A percentile compares a stretch with the other conserved stretches of the same genome.
Evolutionary conservation across 129 eudicot genomes (phyloP).

Genomic region (Lactuca saligna): DNA sequence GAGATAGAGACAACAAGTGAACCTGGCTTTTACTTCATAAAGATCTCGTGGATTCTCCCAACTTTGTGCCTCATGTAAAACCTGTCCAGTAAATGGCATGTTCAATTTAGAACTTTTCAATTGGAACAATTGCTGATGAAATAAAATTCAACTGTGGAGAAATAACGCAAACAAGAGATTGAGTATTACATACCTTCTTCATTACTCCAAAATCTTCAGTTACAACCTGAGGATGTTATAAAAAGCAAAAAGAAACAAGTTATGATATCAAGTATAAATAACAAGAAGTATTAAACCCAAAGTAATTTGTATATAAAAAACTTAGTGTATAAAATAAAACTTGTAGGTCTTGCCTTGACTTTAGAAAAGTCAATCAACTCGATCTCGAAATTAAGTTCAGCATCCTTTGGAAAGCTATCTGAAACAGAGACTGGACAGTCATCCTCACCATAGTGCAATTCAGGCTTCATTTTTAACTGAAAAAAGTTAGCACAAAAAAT

Average conservation of each 20-base stretch:
- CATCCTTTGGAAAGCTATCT: slow-evolving; percentile 86
- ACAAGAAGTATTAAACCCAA: slow-evolving; percentile 7
- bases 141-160: neutral
- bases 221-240: slow-evolving; percentile 52
- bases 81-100: slow-evolving; percentile 42
- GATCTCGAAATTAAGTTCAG: slow-evolving; percentile 93
- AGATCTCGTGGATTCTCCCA: slow-evolving; percentile 98
- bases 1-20: slow-evolving; percentile 15
- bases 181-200: slow-evolving; percentile 62
- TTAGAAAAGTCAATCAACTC: slow-evolving; percentile 91
- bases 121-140: neutral
- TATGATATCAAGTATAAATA: slow-evolving; percentile 6
- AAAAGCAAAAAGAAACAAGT: neutral
- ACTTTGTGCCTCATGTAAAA: slow-evolving; percentile 76
- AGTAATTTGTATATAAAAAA: slow-evolving; percentile 14
- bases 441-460: slow-evolving; percentile 90
- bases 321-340: neutral
- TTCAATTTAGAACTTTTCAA: neutral
- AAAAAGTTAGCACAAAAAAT: slow-evolving; percentile 21
- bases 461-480: slow-evolving; percentile 96
- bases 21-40: slow-evolving; percentile 96
- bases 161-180: slow-evolving; percentile 14
- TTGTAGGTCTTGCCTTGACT: slow-evolving; percentile 67
- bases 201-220: slow-evolving; percentile 83
- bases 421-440: slow-evolving; percentile 88